Percentiles rank a stretch among this genome's conserved stretches.
Conservation (phyloP, 2,329 filamentous ascomycete species). For the Incumbomyces delicatus region DNA sequence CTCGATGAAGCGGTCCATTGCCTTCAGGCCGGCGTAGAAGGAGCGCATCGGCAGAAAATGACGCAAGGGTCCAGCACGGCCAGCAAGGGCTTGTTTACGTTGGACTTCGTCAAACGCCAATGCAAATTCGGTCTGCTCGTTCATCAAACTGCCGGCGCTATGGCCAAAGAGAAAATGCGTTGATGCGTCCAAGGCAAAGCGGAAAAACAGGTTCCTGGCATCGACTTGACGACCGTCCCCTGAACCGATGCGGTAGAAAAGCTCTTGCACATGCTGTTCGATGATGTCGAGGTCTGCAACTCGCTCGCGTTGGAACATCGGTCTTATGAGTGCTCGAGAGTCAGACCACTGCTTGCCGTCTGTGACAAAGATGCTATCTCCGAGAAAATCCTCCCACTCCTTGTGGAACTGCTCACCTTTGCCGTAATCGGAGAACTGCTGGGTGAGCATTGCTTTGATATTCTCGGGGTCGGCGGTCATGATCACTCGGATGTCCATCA, state of each 20-base stretch:
- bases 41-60: slow-evolving; percentile 51
- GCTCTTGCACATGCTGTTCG: slow-evolving; percentile 64
- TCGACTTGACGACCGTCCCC: slow-evolving; percentile 46
- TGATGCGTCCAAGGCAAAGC: slow-evolving; percentile 72
- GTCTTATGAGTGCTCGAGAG: slow-evolving; percentile 73
- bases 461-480: slow-evolving; percentile 80
- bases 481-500: slow-evolving; percentile 43
- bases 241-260: slow-evolving; percentile 57
- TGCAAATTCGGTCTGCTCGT: slow-evolving; percentile 63
- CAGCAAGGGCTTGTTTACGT: slow-evolving; percentile 57
- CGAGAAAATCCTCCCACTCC: slow-evolving; percentile 70
- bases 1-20: slow-evolving; percentile 67
- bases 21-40: slow-evolving; percentile 55
- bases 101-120: slow-evolving; percentile 74
- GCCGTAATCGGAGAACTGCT: slow-evolving; percentile 76
- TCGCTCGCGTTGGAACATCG: slow-evolving; percentile 78
- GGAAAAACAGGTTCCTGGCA: slow-evolving; percentile 67
- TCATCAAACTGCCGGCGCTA: slow-evolving; percentile 53
- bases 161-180: slow-evolving; percentile 78
- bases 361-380: slow-evolving; percentile 75
- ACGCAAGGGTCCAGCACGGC: slow-evolving; percentile 48
- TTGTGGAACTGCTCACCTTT: slow-evolving; percentile 67
- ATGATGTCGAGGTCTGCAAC: slow-evolving; percentile 76
- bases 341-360: slow-evolving; percentile 72
- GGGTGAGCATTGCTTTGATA: slow-evolving; percentile 81